Conservation (phyloP, 176 grass and related monocot species). For the Rhynchospora pubera region DNA sequence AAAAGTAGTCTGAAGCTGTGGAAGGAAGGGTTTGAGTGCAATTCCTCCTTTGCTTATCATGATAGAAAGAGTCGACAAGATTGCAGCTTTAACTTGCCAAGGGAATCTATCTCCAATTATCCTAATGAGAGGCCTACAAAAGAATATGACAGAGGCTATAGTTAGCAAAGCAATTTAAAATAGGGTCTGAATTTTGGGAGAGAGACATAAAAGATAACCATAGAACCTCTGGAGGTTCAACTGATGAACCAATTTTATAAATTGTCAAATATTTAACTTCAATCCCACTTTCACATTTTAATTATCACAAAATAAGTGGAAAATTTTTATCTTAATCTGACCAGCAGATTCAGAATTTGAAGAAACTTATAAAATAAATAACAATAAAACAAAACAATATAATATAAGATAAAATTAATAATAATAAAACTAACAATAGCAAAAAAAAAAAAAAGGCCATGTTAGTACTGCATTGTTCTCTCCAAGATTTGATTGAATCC, state of each 20-base stretch:
- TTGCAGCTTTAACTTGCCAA: constrained; percentile 99
- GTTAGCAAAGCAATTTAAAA: not conserved
- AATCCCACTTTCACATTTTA: too few relatives aligned
- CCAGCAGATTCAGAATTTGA: too few relatives aligned
- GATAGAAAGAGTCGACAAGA: constrained; percentile 85
- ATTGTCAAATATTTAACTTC: too few relatives aligned
- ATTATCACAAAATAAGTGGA: too few relatives aligned
- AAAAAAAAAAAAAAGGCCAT: not conserved
- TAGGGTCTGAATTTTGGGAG: not conserved
- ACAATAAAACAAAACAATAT: too few relatives aligned
- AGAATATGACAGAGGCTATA: constrained; percentile 24
- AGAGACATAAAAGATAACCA: constrained; percentile 7
- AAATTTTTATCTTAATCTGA: too few relatives aligned
- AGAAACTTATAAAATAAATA: too few relatives aligned
- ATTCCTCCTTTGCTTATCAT: constrained; percentile 93
- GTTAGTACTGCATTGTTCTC: not conserved
- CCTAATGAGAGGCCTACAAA: constrained; percentile 74
- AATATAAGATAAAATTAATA: too few relatives aligned
- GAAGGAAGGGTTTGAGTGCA: constrained; percentile 95
- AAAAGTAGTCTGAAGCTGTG: constrained; percentile 95
- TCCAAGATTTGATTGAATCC: not conserved
- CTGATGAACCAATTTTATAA: too few relatives aligned
- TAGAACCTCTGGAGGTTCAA: not conserved
- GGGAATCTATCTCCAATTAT: constrained; percentile 92
- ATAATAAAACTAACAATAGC: too few relatives aligned